phyloP scores from a whole-genome alignment of 1,284 basidiomycete genomes.

The Austroboletus niveus region DNA sequence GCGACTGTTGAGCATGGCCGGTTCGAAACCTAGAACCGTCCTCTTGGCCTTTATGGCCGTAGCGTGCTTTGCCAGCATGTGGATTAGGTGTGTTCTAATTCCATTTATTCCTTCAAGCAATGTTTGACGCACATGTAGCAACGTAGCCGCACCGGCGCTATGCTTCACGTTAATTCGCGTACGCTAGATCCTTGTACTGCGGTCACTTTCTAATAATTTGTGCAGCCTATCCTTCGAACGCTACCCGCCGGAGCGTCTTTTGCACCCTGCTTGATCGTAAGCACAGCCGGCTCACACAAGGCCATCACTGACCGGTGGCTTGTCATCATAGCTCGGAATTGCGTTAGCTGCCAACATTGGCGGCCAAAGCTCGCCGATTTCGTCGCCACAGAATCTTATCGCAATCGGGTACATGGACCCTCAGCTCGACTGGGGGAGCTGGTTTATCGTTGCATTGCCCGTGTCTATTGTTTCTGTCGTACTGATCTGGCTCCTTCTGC shows the following conservation, averaged over 20 bases:
- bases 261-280: conserved; percentile 87
- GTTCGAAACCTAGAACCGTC: conserved; percentile 83
- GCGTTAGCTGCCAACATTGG: conserved; percentile 98
- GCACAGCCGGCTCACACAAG: conserved; percentile 27
- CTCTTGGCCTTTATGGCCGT: conserved; percentile 95
- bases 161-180: conserved; percentile 97
- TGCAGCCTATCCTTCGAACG: conserved; percentile 88
- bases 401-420: conserved; percentile 88
- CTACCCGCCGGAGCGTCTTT: conserved; percentile 87
- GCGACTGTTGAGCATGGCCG: conserved; percentile 88
- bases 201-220: conserved; percentile 6
- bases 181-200: conserved; percentile 25
- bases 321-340: conserved; percentile 72
- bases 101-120: conserved; percentile 16
- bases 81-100: conserved; percentile 75
- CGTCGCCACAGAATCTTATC: conserved; percentile 97
- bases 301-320: conserved; percentile 1
- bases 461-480: conserved; percentile 85
- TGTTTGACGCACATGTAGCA: conserved; percentile 46
- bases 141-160: conserved; percentile 96
- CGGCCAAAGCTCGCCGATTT: conserved; percentile 93
- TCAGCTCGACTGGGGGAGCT: conserved; percentile 84
- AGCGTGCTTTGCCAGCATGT: conserved; percentile 98
- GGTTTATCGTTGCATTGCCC: conserved; percentile 94
- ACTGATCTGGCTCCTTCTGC: conserved; percentile 88